A percentile compares a stretch with the other conserved stretches of the same genome.
These are phyloP conservation scores for Thozetella sp. DNA, from an alignment of 495 filamentous ascomycete species.

Conservation along the genomic window DNA sequence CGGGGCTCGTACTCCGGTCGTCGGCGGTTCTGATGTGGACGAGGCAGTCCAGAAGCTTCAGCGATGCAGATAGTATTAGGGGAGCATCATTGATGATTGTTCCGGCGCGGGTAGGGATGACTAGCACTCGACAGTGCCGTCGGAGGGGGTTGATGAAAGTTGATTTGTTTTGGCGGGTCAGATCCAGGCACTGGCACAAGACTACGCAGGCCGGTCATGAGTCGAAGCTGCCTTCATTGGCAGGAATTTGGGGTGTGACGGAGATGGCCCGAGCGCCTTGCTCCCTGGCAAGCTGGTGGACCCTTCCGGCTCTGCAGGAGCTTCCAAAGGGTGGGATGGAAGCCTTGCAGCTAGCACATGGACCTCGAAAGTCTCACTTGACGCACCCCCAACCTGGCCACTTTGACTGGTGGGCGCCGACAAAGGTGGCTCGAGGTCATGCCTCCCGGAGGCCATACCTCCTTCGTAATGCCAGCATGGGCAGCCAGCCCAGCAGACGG, in stretches of 20 bases:
- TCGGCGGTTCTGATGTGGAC: constrained; percentile 10
- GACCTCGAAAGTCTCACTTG: neutral
- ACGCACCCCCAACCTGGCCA: neutral
- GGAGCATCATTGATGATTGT: constrained; percentile 13
- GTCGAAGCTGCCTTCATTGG: constrained; percentile 13
- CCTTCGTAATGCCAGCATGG: too few species aligned
- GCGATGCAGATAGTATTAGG: constrained; percentile 13
- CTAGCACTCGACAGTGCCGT: constrained; percentile 8
- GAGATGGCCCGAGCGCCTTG: neutral
- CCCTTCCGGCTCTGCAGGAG: neutral
- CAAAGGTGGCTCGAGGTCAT: neutral
- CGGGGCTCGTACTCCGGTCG: constrained; percentile 8
- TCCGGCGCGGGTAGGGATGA: constrained; percentile 10
- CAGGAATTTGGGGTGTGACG: constrained; percentile 3
- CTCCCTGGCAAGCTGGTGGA: neutral
- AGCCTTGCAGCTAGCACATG: neutral
- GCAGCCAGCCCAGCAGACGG: too few species aligned
- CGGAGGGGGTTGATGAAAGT: constrained; percentile 7
- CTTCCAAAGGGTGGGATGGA: neutral
- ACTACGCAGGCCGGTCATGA: constrained; percentile 6
- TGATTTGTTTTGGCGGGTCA: constrained; percentile 23
- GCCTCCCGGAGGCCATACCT: too few species aligned
- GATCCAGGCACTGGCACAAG: constrained; percentile 9
- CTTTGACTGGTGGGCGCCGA: neutral
- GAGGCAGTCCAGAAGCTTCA: constrained; percentile 1